Evolutionary conservation across 2,329 filamentous ascomycete genomes (phyloP).

Genomic region (Penicillium nordicum): DNA sequence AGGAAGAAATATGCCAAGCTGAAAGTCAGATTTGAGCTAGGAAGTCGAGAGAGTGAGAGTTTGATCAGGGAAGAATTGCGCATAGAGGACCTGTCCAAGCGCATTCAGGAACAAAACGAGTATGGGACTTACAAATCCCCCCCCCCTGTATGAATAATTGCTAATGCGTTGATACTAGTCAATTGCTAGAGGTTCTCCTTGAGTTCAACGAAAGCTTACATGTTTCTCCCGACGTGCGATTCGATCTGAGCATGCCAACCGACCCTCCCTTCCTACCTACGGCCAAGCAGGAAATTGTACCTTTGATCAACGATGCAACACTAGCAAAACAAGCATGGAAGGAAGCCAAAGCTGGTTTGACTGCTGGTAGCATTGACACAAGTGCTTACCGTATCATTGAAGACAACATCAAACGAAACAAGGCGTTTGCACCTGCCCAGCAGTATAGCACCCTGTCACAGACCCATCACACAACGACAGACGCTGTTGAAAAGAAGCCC

Average conservation of each 20-base stretch:
- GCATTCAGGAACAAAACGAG: constrained; percentile 90
- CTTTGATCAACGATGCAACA: constrained; percentile 31
- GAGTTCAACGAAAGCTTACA: constrained; percentile 84
- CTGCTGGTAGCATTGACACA: constrained; percentile 35
- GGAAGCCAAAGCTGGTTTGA: constrained; percentile 39
- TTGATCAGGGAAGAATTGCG: constrained; percentile 75
- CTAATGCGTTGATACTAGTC: constrained; percentile 52
- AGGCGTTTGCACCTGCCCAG: constrained; percentile 37
- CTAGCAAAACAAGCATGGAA: constrained; percentile 36
- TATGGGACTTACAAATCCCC: constrained; percentile 47
- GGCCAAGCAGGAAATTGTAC: constrained; percentile 39
- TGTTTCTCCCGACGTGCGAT: constrained; percentile 69
- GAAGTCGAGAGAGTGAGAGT: constrained; percentile 66
- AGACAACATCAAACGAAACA: constrained; percentile 37
- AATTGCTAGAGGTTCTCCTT: constrained; percentile 80
- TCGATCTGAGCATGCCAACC: constrained; percentile 59
- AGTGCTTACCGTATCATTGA: constrained; percentile 40
- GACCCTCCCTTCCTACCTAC: constrained; percentile 49
- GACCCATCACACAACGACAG: constrained; percentile 29
- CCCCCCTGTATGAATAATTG: background rate
- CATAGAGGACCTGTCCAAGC: constrained; percentile 73
- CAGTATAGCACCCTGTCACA: constrained; percentile 34
- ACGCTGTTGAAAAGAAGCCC: constrained; percentile 13
- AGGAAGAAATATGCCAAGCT: constrained; percentile 86
- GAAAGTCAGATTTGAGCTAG: constrained; percentile 76